These are phyloP conservation scores for Incumbomyces delicatus DNA, from an alignment of 2,329 filamentous ascomycete species.

Conservation along the genomic window DNA sequence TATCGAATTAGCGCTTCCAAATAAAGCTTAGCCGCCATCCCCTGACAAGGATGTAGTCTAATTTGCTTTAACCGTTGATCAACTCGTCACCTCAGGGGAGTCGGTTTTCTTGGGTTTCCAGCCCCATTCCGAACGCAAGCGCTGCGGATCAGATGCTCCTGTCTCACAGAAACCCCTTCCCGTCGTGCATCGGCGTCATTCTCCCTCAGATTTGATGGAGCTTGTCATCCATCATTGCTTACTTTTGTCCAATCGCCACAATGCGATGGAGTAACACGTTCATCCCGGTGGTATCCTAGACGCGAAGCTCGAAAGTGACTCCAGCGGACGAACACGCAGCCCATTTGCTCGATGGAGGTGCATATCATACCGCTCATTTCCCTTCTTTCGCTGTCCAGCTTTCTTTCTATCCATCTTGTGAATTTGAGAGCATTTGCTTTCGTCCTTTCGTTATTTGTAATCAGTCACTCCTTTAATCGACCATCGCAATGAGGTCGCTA, in stretches of 20 bases:
- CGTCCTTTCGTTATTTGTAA: conserved; percentile 19
- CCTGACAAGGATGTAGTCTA: too few relatives aligned
- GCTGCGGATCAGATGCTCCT: conserved; percentile 1
- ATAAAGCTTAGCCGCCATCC: too few relatives aligned
- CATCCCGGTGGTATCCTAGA: neutral
- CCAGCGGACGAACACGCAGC: neutral
- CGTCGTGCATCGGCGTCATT: too few relatives aligned
- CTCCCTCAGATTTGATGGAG: neutral
- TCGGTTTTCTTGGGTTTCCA: neutral
- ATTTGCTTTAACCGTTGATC: neutral
- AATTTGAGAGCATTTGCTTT: conserved; percentile 19
- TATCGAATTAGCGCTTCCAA: too few relatives aligned
- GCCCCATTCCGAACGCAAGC: neutral
- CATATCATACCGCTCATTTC: neutral
- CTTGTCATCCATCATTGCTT: neutral
- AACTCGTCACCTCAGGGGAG: neutral
- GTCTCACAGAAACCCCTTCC: conserved; percentile 3
- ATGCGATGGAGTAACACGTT: neutral
- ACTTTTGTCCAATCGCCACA: neutral
- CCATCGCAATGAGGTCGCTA: conserved; percentile 15
- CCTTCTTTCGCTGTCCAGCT: neutral
- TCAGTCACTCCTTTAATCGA: conserved; percentile 14
- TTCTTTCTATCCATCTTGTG: neutral
- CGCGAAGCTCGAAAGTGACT: neutral
- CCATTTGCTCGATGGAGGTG: too few relatives aligned